These are phyloP conservation scores for Solanum chilense DNA, from an alignment of 257 asterid species.

Conservation along the genomic window DNA sequence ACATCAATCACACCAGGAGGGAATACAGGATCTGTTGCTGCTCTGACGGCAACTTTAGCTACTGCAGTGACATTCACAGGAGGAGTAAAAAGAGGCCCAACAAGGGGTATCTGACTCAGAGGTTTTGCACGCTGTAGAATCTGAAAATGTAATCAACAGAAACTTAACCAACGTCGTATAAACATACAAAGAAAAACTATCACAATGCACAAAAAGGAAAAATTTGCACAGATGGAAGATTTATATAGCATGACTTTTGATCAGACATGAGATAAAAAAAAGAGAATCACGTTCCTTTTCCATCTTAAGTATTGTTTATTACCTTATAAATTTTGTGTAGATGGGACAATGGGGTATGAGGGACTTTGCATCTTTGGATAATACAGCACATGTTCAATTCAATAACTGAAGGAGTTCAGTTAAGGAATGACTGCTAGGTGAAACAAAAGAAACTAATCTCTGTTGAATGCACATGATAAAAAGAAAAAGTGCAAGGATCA, in stretches of 20 bases:
- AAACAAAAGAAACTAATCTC: not conserved
- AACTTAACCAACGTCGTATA: not conserved
- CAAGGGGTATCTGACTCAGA: constrained; percentile 56
- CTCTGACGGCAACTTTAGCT: constrained; percentile 84
- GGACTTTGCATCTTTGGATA: not conserved
- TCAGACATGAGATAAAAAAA: not conserved
- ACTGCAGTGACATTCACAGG: constrained; percentile 76
- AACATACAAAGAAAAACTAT: not conserved
- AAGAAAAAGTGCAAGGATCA: not conserved
- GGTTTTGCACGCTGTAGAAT: constrained; percentile 65
- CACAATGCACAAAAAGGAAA: not conserved
- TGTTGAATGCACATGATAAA: not conserved
- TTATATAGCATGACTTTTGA: not conserved
- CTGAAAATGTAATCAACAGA: constrained; percentile 26
- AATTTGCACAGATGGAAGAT: not conserved
- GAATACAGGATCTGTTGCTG: constrained; percentile 79
- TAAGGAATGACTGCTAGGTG: not conserved
- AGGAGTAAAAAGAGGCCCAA: constrained; percentile 77
- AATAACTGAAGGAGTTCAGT: not conserved
- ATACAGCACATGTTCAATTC: not conserved
- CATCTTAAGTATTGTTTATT: not conserved
- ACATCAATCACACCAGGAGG: constrained; percentile 86
- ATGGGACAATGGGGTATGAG: not conserved
- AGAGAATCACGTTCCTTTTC: not conserved
- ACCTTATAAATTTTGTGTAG: not conserved